Evolutionary conservation across 2,329 filamentous ascomycete genomes (phyloP).

Genomic region (Colletotrichum sp.): DNA sequence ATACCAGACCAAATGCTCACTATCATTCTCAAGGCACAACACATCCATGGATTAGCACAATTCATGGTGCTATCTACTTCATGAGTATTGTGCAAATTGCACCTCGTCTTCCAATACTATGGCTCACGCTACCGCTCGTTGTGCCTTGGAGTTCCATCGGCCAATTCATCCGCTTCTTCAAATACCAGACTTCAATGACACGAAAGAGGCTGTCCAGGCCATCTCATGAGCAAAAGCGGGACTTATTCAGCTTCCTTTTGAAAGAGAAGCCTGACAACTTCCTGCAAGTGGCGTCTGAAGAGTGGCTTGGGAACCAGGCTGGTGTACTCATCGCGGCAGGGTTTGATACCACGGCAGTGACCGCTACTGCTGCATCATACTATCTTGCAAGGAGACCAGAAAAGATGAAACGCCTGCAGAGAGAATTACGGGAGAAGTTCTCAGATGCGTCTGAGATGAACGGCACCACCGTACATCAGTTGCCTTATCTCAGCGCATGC

Average conservation of each 20-base stretch:
- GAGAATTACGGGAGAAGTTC: neutral
- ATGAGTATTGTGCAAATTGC: neutral
- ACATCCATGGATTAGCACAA: neutral
- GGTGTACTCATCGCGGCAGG: neutral
- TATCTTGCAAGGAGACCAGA: neutral
- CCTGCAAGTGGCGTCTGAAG: neutral
- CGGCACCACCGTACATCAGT: neutral
- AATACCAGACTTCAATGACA: neutral
- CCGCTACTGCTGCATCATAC: neutral
- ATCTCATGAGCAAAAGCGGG: neutral
- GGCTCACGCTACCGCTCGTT: neutral
- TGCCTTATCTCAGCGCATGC: neutral
- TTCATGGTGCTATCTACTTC: neutral
- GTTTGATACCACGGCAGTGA: neutral
- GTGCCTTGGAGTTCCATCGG: neutral
- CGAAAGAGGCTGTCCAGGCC: neutral
- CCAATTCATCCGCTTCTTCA: neutral
- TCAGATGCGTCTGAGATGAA: neutral
- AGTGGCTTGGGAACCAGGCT: neutral
- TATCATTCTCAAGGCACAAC: neutral
- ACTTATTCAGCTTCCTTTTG: neutral
- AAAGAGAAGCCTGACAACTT: neutral
- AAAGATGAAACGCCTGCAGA: neutral
- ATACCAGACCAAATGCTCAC: neutral
- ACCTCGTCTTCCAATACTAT: neutral